Percentiles rank a stretch among this genome's conserved stretches.
Evolutionary conservation across 2,329 filamentous ascomycete species (phyloP).

Genomic region (Colletotrichum cuscutae): DNA sequence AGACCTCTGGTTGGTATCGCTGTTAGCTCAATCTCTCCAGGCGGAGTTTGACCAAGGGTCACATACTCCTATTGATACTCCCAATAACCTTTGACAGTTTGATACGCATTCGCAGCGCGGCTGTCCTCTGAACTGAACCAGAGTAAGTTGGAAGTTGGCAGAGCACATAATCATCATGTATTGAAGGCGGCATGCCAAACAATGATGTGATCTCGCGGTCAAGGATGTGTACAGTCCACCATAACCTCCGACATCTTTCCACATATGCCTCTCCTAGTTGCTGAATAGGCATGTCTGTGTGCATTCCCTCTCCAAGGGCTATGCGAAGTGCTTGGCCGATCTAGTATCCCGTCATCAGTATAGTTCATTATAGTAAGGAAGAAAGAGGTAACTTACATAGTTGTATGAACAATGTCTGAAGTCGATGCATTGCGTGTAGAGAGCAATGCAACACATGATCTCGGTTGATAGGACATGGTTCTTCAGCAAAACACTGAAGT

Average conservation of each 20-base stretch:
- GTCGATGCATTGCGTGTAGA: constrained; percentile 64
- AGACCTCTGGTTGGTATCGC: constrained; percentile 39
- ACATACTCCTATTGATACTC: constrained; percentile 43
- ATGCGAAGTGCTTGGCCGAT: constrained; percentile 63
- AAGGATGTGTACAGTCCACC: constrained; percentile 65
- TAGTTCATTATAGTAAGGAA: background rate
- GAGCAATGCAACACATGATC: constrained; percentile 60
- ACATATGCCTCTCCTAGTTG: constrained; percentile 52
- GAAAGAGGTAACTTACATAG: constrained; percentile 45
- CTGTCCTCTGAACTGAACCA: constrained; percentile 40
- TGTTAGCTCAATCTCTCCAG: background rate
- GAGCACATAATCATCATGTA: constrained; percentile 62
- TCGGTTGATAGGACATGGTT: constrained; percentile 59
- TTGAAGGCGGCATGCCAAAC: constrained; percentile 61
- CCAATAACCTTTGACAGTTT: constrained; percentile 44
- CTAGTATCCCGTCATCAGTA: constrained; percentile 37
- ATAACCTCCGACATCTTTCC: constrained; percentile 59
- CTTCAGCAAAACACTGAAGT: constrained; percentile 49
- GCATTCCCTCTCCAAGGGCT: constrained; percentile 60
- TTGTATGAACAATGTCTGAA: constrained; percentile 56
- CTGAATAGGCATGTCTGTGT: constrained; percentile 59
- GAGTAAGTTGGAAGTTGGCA: constrained; percentile 47
- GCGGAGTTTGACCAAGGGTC: rapidly evolving
- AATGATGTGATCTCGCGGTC: constrained; percentile 64
- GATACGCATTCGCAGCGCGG: constrained; percentile 46